A percentile compares a stretch with the other conserved stretches of the same genome.
These are phyloP conservation scores for Hypoxylon rickii DNA, from an alignment of 495 filamentous ascomycete species.

Conservation along the genomic window DNA sequence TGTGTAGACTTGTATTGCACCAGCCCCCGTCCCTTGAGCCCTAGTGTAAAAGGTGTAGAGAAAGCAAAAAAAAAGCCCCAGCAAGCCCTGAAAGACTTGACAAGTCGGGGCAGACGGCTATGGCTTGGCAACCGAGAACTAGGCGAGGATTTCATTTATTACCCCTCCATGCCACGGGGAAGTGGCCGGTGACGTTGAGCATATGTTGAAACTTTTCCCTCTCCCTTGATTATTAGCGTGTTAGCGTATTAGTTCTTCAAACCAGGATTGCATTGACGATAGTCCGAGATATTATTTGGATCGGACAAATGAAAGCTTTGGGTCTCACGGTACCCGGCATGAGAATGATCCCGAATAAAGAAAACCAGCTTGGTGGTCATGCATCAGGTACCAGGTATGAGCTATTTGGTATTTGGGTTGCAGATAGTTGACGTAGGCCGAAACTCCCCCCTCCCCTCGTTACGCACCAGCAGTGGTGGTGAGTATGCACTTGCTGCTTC, in stretches of 20 bases:
- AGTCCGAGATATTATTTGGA: conserved; percentile 8
- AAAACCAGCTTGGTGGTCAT: conserved; percentile 7
- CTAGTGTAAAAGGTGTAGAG: too few species aligned
- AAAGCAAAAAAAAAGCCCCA: too few species aligned
- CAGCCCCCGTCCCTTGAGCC: too few species aligned
- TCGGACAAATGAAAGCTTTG: conserved; percentile 21
- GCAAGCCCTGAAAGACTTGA: too few species aligned
- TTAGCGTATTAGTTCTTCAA: too few species aligned
- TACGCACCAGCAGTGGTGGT: too few species aligned
- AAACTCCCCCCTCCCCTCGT: conserved; percentile 23
- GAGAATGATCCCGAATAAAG: conserved; percentile 19
- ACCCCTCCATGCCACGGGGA: not conserved
- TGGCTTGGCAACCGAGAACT: conserved; percentile 25
- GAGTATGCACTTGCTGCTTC: too few species aligned
- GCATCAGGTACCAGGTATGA: conserved; percentile 17
- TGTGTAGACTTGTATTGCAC: too few species aligned
- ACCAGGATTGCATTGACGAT: conserved; percentile 18
- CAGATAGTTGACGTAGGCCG: conserved; percentile 34
- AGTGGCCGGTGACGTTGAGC: conserved; percentile 21
- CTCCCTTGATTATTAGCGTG: conserved; percentile 7
- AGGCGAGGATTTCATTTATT: conserved; percentile 20
- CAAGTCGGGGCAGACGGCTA: conserved; percentile 2
- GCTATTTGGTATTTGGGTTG: conserved; percentile 30
- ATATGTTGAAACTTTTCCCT: conserved; percentile 1
- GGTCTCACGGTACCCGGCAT: conserved; percentile 15